Evolutionary conservation across 2,329 filamentous ascomycete species (phyloP).

Genomic region (Penicillium freii): DNA sequence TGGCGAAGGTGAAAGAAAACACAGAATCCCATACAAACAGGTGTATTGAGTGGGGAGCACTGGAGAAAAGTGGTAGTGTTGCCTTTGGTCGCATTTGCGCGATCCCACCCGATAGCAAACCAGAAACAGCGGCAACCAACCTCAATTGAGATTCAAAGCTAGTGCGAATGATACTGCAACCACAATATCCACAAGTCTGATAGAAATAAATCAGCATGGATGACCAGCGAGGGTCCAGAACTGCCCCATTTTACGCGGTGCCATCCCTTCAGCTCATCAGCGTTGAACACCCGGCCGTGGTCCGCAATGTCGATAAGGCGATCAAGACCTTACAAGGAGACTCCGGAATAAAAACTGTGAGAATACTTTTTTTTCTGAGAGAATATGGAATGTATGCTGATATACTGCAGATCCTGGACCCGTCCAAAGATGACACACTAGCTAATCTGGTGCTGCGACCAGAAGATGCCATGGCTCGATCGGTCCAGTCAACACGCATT

Average conservation of each 20-base stretch:
- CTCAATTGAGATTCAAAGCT: not conserved
- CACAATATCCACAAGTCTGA: not conserved
- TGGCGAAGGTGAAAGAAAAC: not conserved
- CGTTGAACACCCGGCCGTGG: conserved; percentile 66
- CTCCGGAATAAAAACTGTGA: conserved; percentile 53
- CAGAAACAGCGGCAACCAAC: not conserved
- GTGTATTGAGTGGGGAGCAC: not conserved
- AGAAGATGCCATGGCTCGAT: conserved; percentile 74
- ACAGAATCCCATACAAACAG: not conserved
- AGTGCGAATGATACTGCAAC: conserved; percentile 4
- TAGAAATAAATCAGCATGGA: conserved; percentile 20
- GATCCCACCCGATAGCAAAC: not conserved
- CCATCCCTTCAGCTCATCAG: conserved; percentile 55
- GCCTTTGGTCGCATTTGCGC: not conserved
- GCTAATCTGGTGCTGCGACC: conserved; percentile 74
- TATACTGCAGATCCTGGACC: conserved; percentile 45
- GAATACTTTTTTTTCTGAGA: not conserved
- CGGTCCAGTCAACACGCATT: conserved; percentile 72
- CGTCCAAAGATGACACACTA: conserved; percentile 47
- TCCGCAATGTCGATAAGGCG: conserved; percentile 63
- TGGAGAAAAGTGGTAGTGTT: not conserved
- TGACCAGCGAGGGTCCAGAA: conserved; percentile 23
- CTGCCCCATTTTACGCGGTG: conserved; percentile 52
- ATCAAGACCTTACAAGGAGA: conserved; percentile 62
- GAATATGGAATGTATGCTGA: conserved; percentile 6